These are phyloP conservation scores for Ceriops decandra DNA, from an alignment of 345 rosid genomes.

Conservation along the genomic window DNA sequence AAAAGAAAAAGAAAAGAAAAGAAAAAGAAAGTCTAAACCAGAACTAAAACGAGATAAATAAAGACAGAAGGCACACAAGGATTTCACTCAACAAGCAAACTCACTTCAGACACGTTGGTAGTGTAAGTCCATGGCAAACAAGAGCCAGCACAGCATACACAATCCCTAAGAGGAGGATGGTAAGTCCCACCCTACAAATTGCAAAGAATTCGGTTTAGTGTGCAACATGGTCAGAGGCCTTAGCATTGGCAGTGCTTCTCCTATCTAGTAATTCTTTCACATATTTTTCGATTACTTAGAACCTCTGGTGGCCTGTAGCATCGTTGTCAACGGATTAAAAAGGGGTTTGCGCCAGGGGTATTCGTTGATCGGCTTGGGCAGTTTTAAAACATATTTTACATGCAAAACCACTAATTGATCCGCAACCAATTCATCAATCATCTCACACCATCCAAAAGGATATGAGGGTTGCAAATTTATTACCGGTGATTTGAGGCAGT, in stretches of 20 bases:
- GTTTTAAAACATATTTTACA: too few relatives aligned
- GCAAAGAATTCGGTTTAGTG: constrained; percentile 18
- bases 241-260: background rate
- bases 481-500: too few relatives aligned
- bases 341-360: too few relatives aligned
- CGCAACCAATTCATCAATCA: too few relatives aligned
- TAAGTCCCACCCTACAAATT: constrained; percentile 57
- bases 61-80: constrained; percentile 3
- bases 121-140: constrained; percentile 70
- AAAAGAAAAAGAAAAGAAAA: background rate
- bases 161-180: constrained; percentile 53
- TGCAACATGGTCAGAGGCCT: constrained; percentile 1
- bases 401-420: too few relatives aligned
- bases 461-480: too few relatives aligned
- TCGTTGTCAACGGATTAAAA: too few relatives aligned
- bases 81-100: constrained; percentile 18
- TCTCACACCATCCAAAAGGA: too few relatives aligned
- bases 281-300: too few relatives aligned
- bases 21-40: constrained; percentile 4
- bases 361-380: too few relatives aligned
- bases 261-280: too few relatives aligned
- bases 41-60: constrained; percentile 4
- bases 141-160: constrained; percentile 65
- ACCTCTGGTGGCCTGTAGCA: too few relatives aligned
- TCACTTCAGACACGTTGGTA: constrained; percentile 73